These are phyloP conservation scores for Rhodotorula diobovata DNA, from an alignment of 768 basidiomycete genomes.

Conservation along the genomic window DNA sequence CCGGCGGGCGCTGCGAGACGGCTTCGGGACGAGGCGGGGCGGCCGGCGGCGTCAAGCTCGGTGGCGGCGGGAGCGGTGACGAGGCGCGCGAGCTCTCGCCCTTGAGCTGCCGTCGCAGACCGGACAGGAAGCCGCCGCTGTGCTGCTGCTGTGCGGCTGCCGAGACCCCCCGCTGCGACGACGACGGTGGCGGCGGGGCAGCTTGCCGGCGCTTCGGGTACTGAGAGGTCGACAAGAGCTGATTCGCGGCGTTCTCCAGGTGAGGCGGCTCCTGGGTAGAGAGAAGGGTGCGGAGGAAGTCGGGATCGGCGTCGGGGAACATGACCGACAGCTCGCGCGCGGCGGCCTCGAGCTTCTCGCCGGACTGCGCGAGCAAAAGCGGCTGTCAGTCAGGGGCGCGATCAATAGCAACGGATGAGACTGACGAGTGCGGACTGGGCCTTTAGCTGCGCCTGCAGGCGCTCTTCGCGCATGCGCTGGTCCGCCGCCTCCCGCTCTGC, in stretches of 20 bases:
- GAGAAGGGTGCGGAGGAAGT: constrained; percentile 27
- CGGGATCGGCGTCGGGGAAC: constrained; percentile 42
- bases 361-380: not conserved
- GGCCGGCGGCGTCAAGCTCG: not conserved
- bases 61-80: constrained; percentile 2
- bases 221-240: constrained; percentile 20
- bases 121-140: constrained; percentile 25
- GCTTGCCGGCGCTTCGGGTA: constrained; percentile 18
- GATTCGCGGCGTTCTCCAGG: constrained; percentile 39
- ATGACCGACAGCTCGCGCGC: constrained; percentile 12
- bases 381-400: not conserved
- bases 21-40: not conserved
- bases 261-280: constrained; percentile 30
- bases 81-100: not conserved
- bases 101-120: constrained; percentile 17
- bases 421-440: constrained; percentile 7
- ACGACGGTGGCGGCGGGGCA: not conserved
- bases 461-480: constrained; percentile 26
- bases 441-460: constrained; percentile 22
- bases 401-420: too few relatives aligned
- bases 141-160: not conserved
- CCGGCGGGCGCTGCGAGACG: not conserved
- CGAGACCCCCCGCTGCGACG: not conserved
- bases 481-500: constrained; percentile 54
- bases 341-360: constrained; percentile 6